A percentile compares a stretch with the other conserved stretches of the same genome.
Evolutionary conservation across 140 eudicot species (phyloP).

Genomic region (Senecio squalidus): DNA sequence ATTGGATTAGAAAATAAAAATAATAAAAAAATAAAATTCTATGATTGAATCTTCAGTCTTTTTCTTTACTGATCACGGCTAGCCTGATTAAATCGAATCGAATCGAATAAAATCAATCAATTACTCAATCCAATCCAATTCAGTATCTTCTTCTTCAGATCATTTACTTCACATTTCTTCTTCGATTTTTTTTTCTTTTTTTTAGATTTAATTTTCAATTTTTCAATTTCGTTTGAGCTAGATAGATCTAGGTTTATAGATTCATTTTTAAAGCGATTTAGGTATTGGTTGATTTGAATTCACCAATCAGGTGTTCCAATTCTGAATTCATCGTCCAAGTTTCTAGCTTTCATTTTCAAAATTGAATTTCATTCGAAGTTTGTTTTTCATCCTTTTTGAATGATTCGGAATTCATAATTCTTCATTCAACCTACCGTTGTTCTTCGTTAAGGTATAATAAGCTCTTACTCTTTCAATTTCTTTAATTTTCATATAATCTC

Average conservation of each 20-base stretch:
- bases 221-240: conserved; percentile 2
- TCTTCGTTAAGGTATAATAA: conserved; percentile 23
- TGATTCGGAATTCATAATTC: conserved; percentile 14
- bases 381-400: neutral
- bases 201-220: neutral
- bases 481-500: neutral
- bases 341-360: neutral
- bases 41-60: conserved; percentile 35
- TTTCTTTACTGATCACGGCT: conserved; percentile 49
- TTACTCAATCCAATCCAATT: neutral
- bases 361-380: conserved; percentile 7
- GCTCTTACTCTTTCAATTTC: neutral
- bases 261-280: conserved; percentile 17
- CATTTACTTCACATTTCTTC: conserved; percentile 17
- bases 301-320: conserved; percentile 18
- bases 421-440: conserved; percentile 9
- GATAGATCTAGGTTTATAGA: conserved; percentile 24
- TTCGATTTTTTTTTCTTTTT: too few relatives aligned
- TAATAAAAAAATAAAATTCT: too few relatives aligned
- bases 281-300: conserved; percentile 6
- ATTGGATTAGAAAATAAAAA: too few relatives aligned
- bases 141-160: neutral
- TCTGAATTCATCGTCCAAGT: conserved; percentile 17
- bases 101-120: neutral
- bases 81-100: conserved; percentile 11